Percentiles rank a stretch among this genome's conserved stretches.
phyloP scores from a whole-genome alignment of 2,329 filamentous ascomycete genomes.

The Alternaria conjuncta region DNA sequence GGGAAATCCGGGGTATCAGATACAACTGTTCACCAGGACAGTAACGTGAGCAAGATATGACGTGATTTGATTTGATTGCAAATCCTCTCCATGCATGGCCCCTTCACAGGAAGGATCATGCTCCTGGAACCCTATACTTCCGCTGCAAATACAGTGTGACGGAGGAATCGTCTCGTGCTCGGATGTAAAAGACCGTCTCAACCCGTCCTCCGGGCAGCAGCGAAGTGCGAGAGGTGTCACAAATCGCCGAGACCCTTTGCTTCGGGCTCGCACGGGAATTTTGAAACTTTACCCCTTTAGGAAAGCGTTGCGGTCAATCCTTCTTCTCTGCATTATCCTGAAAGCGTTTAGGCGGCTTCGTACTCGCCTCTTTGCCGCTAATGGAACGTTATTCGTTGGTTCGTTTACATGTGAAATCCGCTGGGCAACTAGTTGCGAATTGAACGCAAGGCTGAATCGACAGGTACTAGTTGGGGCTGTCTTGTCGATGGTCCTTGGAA shows the following conservation, averaged over 20 bases:
- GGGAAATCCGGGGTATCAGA: conserved; percentile 23
- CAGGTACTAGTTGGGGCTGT: not conserved
- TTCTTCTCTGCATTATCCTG: conserved; percentile 1
- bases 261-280: conserved; percentile 11
- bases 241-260: conserved; percentile 9
- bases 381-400: conserved; percentile 8
- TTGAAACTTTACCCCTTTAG: conserved; percentile 9
- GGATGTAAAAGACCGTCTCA: not conserved
- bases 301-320: conserved; percentile 20
- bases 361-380: conserved; percentile 1
- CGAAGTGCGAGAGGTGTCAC: not conserved
- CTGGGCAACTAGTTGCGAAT: not conserved
- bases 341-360: conserved; percentile 13
- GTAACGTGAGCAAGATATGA: not conserved
- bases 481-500: not conserved
- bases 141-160: not conserved
- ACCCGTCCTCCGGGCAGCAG: not conserved
- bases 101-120: not conserved
- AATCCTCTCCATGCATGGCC: not conserved
- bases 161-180: not conserved
- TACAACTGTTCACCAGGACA: not conserved
- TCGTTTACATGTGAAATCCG: conserved; percentile 11
- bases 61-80: not conserved
- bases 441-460: conserved; percentile 10
- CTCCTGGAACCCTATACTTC: not conserved